Percentiles rank a stretch among this genome's conserved stretches.
These are phyloP conservation scores for Gonium pectorale DNA, from an alignment of 139 green algal species.

Conservation along the genomic window DNA sequence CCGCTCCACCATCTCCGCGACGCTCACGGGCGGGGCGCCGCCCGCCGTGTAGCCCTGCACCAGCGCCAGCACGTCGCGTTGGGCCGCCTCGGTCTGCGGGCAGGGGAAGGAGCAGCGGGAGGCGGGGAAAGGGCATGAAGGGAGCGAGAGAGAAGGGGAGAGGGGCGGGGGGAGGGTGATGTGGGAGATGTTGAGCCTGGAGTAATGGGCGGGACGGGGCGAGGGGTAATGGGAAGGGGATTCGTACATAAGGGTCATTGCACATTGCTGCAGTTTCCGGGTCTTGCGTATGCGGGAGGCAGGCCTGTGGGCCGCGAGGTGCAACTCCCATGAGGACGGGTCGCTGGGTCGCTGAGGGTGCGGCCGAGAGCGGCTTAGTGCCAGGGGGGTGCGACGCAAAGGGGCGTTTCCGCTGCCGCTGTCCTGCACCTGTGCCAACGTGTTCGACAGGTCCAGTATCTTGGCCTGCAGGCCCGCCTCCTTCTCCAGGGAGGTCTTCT, in stretches of 20 bases:
- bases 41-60: conserved; percentile 19
- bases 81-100: conserved; percentile 22
- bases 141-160: not conserved
- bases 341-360: not conserved
- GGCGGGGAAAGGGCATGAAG: not conserved
- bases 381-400: too few species aligned
- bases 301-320: too few species aligned
- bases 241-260: too few species aligned
- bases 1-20: conserved; percentile 31
- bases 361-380: not conserved
- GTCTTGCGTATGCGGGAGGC: too few species aligned
- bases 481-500: conserved; percentile 1
- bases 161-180: too few species aligned
- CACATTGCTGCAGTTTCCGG: too few species aligned
- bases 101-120: not conserved
- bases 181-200: too few species aligned
- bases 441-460: not conserved
- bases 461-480: conserved; percentile 10
- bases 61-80: conserved; percentile 24
- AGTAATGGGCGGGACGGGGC: too few species aligned
- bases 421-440: not conserved
- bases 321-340: too few species aligned
- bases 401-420: too few species aligned
- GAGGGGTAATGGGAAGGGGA: too few species aligned
- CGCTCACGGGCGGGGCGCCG: conserved; percentile 1